phyloP scores from a whole-genome alignment of 805 yeast species.

The Zygotorulaspora danielsina region DNA sequence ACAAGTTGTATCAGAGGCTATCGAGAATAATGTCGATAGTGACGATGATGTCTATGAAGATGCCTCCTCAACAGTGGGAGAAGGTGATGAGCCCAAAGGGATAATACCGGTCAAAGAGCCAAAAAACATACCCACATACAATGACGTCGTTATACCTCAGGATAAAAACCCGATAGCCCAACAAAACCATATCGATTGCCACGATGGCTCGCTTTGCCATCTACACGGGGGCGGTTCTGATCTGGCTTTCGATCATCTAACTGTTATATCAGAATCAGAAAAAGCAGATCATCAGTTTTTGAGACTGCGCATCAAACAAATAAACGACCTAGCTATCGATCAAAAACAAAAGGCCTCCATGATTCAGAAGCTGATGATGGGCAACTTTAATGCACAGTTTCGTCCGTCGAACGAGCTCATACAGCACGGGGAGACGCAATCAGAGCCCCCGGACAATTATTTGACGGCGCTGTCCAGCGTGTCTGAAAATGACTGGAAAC shows the following conservation, averaged over 20 bases:
- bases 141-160: constrained; percentile 50
- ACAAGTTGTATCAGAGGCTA: constrained; percentile 30
- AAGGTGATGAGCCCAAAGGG: constrained; percentile 51
- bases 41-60: constrained; percentile 39
- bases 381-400: constrained; percentile 50
- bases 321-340: constrained; percentile 15
- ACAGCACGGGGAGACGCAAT: constrained; percentile 20
- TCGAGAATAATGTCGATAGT: constrained; percentile 29
- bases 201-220: not conserved
- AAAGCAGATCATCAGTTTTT: constrained; percentile 17
- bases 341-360: constrained; percentile 28
- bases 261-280: constrained; percentile 12
- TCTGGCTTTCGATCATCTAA: constrained; percentile 7
- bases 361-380: constrained; percentile 65
- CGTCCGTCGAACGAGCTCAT: constrained; percentile 31
- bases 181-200: not conserved
- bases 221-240: not conserved
- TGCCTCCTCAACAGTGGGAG: constrained; percentile 16
- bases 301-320: constrained; percentile 17
- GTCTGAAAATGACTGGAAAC: constrained; percentile 44
- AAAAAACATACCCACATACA: constrained; percentile 45
- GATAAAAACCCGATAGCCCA: constrained; percentile 32
- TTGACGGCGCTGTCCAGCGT: constrained; percentile 33
- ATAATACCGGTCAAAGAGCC: constrained; percentile 47
- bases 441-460: constrained; percentile 34